Evolutionary conservation across 768 basidiomycete species (phyloP), one percentile per base, ranked within the genome.

Genomic region (Pisolithus microcarpus): DNA sequence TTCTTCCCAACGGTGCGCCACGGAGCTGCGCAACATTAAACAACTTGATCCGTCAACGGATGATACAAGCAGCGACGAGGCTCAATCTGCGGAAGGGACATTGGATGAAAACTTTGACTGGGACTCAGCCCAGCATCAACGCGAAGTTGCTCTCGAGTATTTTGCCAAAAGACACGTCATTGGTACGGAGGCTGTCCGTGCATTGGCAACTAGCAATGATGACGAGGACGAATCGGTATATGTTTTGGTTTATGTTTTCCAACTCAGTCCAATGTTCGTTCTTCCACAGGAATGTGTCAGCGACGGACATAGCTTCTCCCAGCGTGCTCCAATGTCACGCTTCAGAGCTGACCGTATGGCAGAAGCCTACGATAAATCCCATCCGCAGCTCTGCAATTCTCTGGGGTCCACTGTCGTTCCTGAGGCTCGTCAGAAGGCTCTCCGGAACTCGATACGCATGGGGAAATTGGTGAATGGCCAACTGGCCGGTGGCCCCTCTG

Each of bases 101-200:
- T 52, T 70, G 44, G 71, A 75, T 45, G 78, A 82, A 38, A 77
- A 74, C 38, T 70, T 74, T 23, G 82, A 87, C 57, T 67, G 81
- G 30, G 80, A 87, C 56, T 73, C 71, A 45, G 83, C 79, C 21
- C 77, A 72, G 47, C 84, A 85, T 57, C 84, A 88, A 56, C 81
- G 86, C 26, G 87, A 89, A 62, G 76, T 90, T 56, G 81, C 83
- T 16, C 59, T 89, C 38, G 81, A 81, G 56, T 90, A 91, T 60
- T 73, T 84, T 62, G 68, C 74, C 55, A 85, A 81, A 61, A 79
- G 85, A 45, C 67, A 65, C 34, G 70, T 70, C 16, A 75, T 89
- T 46, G 80, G 81, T 1, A 70, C 75, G 37, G 76, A 75, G 43
- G 76, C 79, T 40, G 70, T 76, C 13, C 69, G 70, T 38, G 77